These are phyloP conservation scores for Rhizophora apiculata DNA, from an alignment of 345 rosid species.

Conservation along the genomic window DNA sequence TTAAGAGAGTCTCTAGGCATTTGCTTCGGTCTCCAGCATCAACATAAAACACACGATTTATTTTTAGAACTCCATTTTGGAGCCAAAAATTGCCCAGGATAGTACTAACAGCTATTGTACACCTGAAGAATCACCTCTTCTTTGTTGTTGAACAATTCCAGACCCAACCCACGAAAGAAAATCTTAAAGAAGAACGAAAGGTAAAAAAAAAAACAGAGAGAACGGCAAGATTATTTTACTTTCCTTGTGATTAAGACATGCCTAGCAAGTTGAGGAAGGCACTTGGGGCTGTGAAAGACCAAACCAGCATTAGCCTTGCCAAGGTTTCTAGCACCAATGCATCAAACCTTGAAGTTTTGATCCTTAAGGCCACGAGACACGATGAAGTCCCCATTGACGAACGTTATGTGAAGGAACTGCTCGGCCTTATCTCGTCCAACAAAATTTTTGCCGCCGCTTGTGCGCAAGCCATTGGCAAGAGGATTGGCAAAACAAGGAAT, in stretches of 20 bases:
- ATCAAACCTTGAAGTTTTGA: constrained; percentile 56
- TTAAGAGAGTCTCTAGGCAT: constrained; percentile 2
- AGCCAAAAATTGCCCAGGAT: neutral
- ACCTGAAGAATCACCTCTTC: neutral
- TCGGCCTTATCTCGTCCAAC: constrained; percentile 47
- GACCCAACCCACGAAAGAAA: neutral
- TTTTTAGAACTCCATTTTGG: no score
- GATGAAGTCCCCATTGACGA: constrained; percentile 72
- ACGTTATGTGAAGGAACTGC: constrained; percentile 51
- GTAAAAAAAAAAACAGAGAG: neutral
- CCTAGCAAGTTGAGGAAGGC: constrained; percentile 87
- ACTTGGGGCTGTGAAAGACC: constrained; percentile 81
- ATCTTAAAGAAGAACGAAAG: neutral
- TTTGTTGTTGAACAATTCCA: neutral
- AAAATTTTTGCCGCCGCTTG: constrained; percentile 53
- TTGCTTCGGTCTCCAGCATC: neutral
- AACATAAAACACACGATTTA: neutral
- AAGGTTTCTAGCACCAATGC: constrained; percentile 60
- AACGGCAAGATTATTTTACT: neutral
- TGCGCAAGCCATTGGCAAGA: constrained; percentile 53
- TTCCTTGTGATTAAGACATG: constrained; percentile 29
- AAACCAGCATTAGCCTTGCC: constrained; percentile 84
- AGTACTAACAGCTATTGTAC: no score
- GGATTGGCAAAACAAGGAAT: constrained; percentile 63
- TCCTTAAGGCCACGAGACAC: constrained; percentile 80